A percentile compares a stretch with the other conserved stretches of the same genome.
Evolutionary conservation across 768 basidiomycete species (phyloP).

Genomic region (Phylloporus sp.): DNA sequence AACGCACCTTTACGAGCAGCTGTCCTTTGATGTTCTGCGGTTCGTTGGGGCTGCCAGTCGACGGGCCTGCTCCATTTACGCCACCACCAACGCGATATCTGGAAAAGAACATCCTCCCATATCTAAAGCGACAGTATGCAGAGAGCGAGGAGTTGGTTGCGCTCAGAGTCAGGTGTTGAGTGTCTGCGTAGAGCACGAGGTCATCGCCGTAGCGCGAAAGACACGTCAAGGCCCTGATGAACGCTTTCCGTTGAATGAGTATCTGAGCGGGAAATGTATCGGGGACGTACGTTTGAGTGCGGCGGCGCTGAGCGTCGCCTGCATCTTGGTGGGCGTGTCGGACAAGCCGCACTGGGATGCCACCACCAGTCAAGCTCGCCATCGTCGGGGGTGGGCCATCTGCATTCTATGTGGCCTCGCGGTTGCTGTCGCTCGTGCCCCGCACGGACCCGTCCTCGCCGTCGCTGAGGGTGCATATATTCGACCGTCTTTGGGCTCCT

Average conservation of each 20-base stretch:
- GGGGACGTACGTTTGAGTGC: conserved; percentile 44
- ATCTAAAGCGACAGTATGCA: conserved; percentile 78
- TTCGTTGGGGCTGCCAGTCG: conserved; percentile 20
- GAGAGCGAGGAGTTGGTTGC: conserved; percentile 78
- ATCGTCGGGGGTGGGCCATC: conserved; percentile 94
- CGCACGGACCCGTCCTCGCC: conserved; percentile 26
- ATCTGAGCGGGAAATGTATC: conserved; percentile 5
- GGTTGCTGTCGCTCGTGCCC: conserved; percentile 67
- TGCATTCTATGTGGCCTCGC: conserved; percentile 91
- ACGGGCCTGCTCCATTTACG: conserved; percentile 13
- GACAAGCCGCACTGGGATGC: conserved; percentile 6
- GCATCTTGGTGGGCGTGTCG: conserved; percentile 43
- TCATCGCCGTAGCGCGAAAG: conserved; percentile 83
- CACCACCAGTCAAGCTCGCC: conserved; percentile 61
- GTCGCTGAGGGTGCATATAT: conserved; percentile 72
- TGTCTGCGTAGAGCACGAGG: conserved; percentile 61
- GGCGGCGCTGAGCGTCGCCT: conserved; percentile 59
- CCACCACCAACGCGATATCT: conserved; percentile 47
- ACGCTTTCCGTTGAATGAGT: conserved; percentile 45
- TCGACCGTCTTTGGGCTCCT: conserved; percentile 89
- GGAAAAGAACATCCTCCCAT: conserved; percentile 64
- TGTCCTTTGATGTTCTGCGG: conserved; percentile 59
- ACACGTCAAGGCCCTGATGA: conserved; percentile 72
- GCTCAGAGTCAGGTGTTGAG: conserved; percentile 59
- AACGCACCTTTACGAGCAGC: conserved; percentile 60